A percentile compares a stretch with the other conserved stretches of the same genome.
Evolutionary conservation across 2,329 filamentous ascomycete species (phyloP).

Genomic region (Colletotrichum ledebouriae): DNA sequence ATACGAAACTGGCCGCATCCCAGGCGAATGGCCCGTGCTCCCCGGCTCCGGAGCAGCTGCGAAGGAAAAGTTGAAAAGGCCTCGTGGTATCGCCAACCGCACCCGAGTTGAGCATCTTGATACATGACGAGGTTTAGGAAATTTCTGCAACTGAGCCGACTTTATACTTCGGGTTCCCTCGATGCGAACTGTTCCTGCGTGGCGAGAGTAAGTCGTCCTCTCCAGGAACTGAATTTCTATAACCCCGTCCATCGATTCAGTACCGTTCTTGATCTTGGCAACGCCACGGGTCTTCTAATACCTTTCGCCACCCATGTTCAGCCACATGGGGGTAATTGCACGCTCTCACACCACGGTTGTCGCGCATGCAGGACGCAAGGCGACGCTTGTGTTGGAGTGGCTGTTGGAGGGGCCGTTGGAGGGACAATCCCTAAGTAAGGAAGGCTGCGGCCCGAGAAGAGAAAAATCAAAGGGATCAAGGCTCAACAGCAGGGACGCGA

Average conservation of each 20-base stretch:
- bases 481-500: constrained; percentile 24
- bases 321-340: too few species aligned
- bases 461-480: constrained; percentile 15
- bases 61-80: constrained; percentile 10
- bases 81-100: constrained; percentile 19
- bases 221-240: constrained; percentile 1
- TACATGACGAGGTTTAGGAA: constrained; percentile 7
- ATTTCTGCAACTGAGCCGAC: neutral
- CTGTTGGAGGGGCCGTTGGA: constrained; percentile 2
- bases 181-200: neutral
- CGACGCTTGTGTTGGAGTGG: constrained; percentile 28
- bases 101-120: constrained; percentile 26
- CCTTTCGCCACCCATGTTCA: too few species aligned
- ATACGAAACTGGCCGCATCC: constrained; percentile 39
- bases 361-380: constrained; percentile 31
- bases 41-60: constrained; percentile 22
- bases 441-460: constrained; percentile 29
- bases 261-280: constrained; percentile 1
- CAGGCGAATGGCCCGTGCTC: constrained; percentile 25
- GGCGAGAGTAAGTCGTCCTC: neutral
- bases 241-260: neutral
- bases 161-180: neutral
- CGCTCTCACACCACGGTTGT: constrained; percentile 16
- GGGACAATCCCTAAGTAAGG: constrained; percentile 32
- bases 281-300: constrained; percentile 6